Evolutionary conservation across 2,329 filamentous ascomycete genomes (phyloP).

Genomic region (Biscogniauxia mediterranea): DNA sequence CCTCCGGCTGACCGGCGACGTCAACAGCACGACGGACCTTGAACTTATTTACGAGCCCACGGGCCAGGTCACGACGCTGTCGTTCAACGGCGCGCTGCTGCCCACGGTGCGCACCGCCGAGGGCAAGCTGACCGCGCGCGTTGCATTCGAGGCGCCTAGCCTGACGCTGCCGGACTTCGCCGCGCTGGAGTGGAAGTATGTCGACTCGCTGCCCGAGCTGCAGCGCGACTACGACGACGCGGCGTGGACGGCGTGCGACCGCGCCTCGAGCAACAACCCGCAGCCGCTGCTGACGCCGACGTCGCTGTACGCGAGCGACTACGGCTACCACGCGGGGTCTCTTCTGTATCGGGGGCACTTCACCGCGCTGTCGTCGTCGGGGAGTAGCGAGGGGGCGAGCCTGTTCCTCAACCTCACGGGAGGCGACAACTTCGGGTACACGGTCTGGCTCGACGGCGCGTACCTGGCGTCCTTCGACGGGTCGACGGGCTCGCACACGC

Average conservation of each 20-base stretch:
- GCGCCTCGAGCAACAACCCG: constrained; percentile 56
- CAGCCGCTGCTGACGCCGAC: constrained; percentile 59
- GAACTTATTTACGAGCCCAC: constrained; percentile 65
- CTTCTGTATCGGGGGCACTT: constrained; percentile 72
- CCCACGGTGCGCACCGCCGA: constrained; percentile 31
- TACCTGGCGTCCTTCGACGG: constrained; percentile 66
- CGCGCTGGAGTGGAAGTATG: constrained; percentile 62
- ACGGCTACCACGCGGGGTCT: constrained; percentile 69
- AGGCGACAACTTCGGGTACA: constrained; percentile 64
- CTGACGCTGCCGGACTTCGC: constrained; percentile 57
- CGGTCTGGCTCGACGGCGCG: constrained; percentile 62
- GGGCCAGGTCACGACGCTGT: constrained; percentile 45
- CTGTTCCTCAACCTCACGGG: constrained; percentile 63
- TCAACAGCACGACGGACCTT: constrained; percentile 66
- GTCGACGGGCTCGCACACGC: constrained; percentile 36
- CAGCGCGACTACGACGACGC: constrained; percentile 64
- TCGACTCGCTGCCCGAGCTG: constrained; percentile 72
- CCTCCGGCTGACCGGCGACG: constrained; percentile 65
- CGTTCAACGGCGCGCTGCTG: constrained; percentile 55
- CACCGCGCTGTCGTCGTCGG: constrained; percentile 50
- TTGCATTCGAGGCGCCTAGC: constrained; percentile 10
- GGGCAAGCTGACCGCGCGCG: constrained; percentile 33
- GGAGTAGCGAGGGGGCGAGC: constrained; percentile 51
- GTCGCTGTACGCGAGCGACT: constrained; percentile 68
- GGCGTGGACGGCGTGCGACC: constrained; percentile 60